Base-by-base conservation (phyloP, 768 basidiomycete genomes). In the Tephrocybe rancida region DNA sequence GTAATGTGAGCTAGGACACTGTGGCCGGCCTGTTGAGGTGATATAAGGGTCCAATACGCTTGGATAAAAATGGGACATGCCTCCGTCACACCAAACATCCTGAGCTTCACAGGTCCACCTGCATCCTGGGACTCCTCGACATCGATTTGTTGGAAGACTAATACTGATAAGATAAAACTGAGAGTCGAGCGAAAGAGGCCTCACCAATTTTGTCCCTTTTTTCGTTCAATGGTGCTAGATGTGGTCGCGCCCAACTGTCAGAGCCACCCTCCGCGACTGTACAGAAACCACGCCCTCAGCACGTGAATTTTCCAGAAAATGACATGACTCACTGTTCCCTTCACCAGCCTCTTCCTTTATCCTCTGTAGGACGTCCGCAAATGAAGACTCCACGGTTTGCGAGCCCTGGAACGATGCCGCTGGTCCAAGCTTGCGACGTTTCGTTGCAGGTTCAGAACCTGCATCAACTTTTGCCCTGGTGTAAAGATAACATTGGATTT, bases 141-240 rank as follows among this genome's bases (percentile, higher is more conserved):
- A 58, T 98, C 97, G 54, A 96, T 95, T 70, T 98, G 97, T 68
- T 99, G 97, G 63, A 98, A 98, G 16, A 90, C 93, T 95, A 54
- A 9, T 29, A 4, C 30, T 22, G 24, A 29, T 52, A 24, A 39
- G 30, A 24, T 19, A 18, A 24, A 41, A 14, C 2, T 32, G 22
- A 26, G 14, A 22, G 7, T 7, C 35, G 25, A 9, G n/a, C 18
- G 18, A 44, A 48, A 48, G 10, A 27, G 10, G 9, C 62, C 86
- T 52, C 34, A 92, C 94, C 72, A 53, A 97, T 86, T 4, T 77
- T 70, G 63, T 95, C 87, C 50, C 63, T 77, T 60, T 81, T 80
- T 44, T 78, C 75, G 58, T 91, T 73, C 5, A 95, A 65, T 14
- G 65, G 64, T 5, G 75, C 74, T 10, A 89, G 69, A 8, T 65